Base-by-base conservation (phyloP, 345 rosid species). In the Populus ilicifolia region DNA sequence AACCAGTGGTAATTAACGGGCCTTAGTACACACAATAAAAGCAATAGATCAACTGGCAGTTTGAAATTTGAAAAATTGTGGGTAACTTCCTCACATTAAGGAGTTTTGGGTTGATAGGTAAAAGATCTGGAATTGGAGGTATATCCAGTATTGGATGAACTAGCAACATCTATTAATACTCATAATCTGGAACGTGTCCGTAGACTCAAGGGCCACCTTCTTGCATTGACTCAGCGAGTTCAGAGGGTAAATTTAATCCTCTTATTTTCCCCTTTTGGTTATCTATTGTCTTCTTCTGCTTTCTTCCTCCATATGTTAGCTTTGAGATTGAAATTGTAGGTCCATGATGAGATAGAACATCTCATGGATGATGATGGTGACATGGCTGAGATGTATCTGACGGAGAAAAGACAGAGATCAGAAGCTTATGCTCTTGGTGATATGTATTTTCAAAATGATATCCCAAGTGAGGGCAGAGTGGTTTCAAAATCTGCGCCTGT, bases 341-440 rank as follows among this genome's bases (percentile, higher is more conserved):
- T 93, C 48, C 90, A 86, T 25, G 97, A 95, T 87, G 98, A 95
- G 81, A 90, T 93, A 80, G 99, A 95, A 78, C 98, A 93, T 84
- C 89, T 95, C 67, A 93, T 93, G 98, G 98, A 95, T 78, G 99
- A 95, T 85, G 99, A 96, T 75, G 96, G 90, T 63, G 99, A 96
- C 82, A 96, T 96, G 99, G 99, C 98, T 80, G 96, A 90, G 88
- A 93, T 96, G 99, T 88, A 96, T 81, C 90, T 96, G 63, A 93
- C 99, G 0, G 98, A 96, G 86, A 96, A 96, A 83, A 96, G 90
- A 81, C 88, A 81, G 82, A 89, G 89, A 82, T 79, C 74, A 33
- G 97, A 95, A 81, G 91, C 88, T 85, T 87, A 84, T 85, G 86
- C 86, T 50, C 75, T 85, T 29, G 83, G 70, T 46, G 94, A 90